Evolutionary conservation across 2,329 filamentous ascomycete species (phyloP), one percentile per base, ranked within the genome.

Genomic region (Paradendryphiella salina): DNA sequence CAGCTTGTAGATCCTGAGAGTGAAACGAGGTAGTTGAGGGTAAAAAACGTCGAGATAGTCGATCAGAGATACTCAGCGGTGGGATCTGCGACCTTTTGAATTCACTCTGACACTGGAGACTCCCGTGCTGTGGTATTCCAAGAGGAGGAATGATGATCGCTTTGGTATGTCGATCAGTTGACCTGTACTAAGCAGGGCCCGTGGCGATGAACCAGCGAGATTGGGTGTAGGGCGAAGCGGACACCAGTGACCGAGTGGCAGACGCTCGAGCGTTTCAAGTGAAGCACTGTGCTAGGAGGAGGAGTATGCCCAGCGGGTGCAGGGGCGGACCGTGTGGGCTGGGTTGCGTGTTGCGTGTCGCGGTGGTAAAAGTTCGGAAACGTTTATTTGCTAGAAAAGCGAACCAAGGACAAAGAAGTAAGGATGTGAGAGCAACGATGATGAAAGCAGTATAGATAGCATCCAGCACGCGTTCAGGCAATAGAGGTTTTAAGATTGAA

Each of bases 11-110:
- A 59, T 65, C 60, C 57, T 56, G 52, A 53, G 53, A 60, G 58
- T 72, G 69, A 70, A 71, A 72, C 67, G 62, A 56, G 63, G 60
- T 60, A 59, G 63, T 66, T 60, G 60, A 63, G 62, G 67, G 63
- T 65, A 58, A 63, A 67, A 67, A 79, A 78, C 76, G 76, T 78
- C 76, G 76, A 75, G 74, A 76, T 64, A 71, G 73, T 69, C 72
- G 76, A 77, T 78, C 75, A 70, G 64, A 71, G 64, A 64, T 62
- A 70, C 66, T 60, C 70, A 75, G 74, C 67, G 61, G 72, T 75
- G 76, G 75, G 77, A 79, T 79, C 76, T 77, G 76, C 77, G 75
- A 63, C 60, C 64, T 73, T 74, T 72, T 73, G 69, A 72, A 74
- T 67, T 64, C 56, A 60, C 61, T 60, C 58, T 69, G 69, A 69